Percentiles rank a stretch among this genome's conserved stretches.
These are phyloP conservation scores for Emergomyces africanus DNA, from an alignment of 2,329 filamentous ascomycete species.

Conservation along the genomic window DNA sequence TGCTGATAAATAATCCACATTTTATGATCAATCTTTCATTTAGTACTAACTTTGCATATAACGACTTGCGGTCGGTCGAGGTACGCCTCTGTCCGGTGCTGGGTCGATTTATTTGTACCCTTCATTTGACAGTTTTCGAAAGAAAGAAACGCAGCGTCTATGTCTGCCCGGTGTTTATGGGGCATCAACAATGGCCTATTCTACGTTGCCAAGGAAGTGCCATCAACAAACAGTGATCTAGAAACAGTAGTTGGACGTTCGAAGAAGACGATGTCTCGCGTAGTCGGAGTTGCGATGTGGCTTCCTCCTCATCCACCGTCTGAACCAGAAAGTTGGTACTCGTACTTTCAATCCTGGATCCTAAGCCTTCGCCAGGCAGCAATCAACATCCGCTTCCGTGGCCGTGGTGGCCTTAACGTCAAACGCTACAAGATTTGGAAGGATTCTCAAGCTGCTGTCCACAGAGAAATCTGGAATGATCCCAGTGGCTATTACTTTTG, in stretches of 20 bases:
- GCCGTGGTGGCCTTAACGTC: slow-evolving; percentile 54
- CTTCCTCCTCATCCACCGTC: slow-evolving; percentile 42
- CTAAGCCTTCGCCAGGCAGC: slow-evolving; percentile 52
- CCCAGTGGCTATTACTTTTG: slow-evolving; percentile 60
- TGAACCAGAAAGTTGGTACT: slow-evolving; percentile 44
- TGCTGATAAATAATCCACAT: neutral
- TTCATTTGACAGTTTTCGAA: slow-evolving; percentile 40
- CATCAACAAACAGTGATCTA: slow-evolving; percentile 9
- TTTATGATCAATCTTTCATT: neutral
- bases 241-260: slow-evolving; percentile 5
- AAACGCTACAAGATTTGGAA: slow-evolving; percentile 64
- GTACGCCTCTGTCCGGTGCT: neutral
- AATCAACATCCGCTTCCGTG: slow-evolving; percentile 53
- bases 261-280: slow-evolving; percentile 21
- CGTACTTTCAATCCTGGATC: slow-evolving; percentile 52
- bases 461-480: slow-evolving; percentile 52
- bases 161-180: slow-evolving; percentile 55
- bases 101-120: neutral
- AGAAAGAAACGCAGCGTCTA: slow-evolving; percentile 48
- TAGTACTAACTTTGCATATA: neutral
- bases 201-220: slow-evolving; percentile 52
- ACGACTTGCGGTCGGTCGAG: neutral
- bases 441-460: slow-evolving; percentile 47
- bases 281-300: slow-evolving; percentile 64
- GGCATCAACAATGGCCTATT: slow-evolving; percentile 58